Conservation (phyloP, 345 rosid species). For the Boechera stricta region DNA sequence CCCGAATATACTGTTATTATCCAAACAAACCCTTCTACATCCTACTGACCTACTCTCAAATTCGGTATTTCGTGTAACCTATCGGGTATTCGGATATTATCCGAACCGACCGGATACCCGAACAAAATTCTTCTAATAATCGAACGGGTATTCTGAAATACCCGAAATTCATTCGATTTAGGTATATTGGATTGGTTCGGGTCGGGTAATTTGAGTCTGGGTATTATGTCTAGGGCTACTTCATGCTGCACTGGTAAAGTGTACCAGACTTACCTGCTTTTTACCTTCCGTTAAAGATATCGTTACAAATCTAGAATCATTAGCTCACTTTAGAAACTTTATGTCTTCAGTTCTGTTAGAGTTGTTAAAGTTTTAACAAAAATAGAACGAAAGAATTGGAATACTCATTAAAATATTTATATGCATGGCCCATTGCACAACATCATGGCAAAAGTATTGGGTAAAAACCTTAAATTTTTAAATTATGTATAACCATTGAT, state of each 20-base stretch:
- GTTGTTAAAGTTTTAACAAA: slow-evolving; percentile 2
- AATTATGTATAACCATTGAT: not conserved
- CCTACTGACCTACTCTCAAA: too few species aligned
- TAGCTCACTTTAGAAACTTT: not conserved
- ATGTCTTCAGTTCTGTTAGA: slow-evolving; percentile 6
- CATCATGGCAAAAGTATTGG: slow-evolving; percentile 9
- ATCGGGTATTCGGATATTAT: too few species aligned
- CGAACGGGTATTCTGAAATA: too few species aligned
- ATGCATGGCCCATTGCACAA: slow-evolving; percentile 26
- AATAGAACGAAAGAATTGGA: not conserved
- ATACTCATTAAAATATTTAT: slow-evolving; percentile 8
- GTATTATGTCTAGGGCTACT: not conserved
- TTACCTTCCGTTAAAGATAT: slow-evolving; percentile 15
- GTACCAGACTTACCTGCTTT: slow-evolving; percentile 12
- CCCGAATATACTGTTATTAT: too few species aligned
- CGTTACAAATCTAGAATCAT: slow-evolving; percentile 17
- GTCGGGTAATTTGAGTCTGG: too few species aligned
- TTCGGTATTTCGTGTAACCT: too few species aligned
- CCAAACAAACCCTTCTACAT: too few species aligned
- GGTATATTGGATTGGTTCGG: too few species aligned
- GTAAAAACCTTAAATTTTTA: not conserved
- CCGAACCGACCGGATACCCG: too few species aligned
- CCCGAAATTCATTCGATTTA: too few species aligned
- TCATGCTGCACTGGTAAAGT: not conserved
- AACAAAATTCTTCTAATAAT: too few species aligned